A percentile compares a stretch with the other conserved stretches of the same genome.
Evolutionary conservation across 177 flowering plant species (phyloP).

Genomic region (Vitis hybrid): DNA sequence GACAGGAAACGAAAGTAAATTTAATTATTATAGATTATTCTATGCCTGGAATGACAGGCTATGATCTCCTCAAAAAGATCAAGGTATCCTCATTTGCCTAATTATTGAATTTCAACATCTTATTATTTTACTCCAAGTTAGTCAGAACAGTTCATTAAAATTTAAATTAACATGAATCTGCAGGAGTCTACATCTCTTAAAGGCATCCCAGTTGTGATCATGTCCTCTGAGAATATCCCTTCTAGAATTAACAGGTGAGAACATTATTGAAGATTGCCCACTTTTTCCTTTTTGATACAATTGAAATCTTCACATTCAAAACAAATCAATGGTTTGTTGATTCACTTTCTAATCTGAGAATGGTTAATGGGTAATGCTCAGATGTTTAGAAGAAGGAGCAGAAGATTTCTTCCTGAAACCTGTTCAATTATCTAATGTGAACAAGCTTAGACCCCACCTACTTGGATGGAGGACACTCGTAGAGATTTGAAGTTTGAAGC

Average conservation of each 20-base stretch:
- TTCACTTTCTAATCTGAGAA: neutral
- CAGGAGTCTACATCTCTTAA: conserved; percentile 58
- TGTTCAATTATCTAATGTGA: conserved; percentile 51
- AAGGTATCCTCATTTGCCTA: conserved; percentile 26
- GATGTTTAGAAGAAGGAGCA: conserved; percentile 70
- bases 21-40: conserved; percentile 54
- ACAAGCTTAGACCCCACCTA: conserved; percentile 49
- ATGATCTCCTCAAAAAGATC: conserved; percentile 50
- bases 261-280: neutral
- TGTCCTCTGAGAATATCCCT: conserved; percentile 82
- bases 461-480: conserved; percentile 11
- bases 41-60: conserved; percentile 67
- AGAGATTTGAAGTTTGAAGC: no score
- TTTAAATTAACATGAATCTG: conserved; percentile 4
- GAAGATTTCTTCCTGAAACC: conserved; percentile 68
- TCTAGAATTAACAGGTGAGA: conserved; percentile 56
- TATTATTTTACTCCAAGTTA: neutral
- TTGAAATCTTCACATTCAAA: neutral
- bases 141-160: neutral
- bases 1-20: conserved; percentile 35
- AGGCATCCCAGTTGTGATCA: conserved; percentile 75
- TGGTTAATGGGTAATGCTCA: conserved; percentile 15
- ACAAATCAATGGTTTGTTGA: neutral
- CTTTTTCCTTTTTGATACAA: neutral
- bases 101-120: neutral